Evolutionary conservation across 1,284 basidiomycete species (phyloP).

Genomic region (Chalciporus sp.): DNA sequence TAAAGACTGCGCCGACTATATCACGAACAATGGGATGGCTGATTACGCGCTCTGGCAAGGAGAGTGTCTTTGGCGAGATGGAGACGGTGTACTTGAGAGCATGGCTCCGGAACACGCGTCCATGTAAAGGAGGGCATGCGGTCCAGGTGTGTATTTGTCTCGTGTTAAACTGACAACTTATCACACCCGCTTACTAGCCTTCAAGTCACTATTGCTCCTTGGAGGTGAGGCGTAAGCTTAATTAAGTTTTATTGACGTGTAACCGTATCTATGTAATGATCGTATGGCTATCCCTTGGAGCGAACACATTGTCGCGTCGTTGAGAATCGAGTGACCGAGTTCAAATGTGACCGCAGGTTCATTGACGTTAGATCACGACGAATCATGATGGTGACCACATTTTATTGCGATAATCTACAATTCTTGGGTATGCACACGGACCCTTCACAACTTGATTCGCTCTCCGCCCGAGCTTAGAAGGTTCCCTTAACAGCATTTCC

Average conservation of each 20-base stretch:
- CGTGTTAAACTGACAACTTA: neutral
- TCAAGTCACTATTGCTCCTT: neutral
- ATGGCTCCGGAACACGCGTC: conserved; percentile 23
- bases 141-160: neutral
- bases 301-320: too few species aligned
- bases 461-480: conserved; percentile 11
- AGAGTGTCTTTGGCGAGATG: conserved; percentile 36
- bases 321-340: too few species aligned
- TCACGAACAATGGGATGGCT: conserved; percentile 39
- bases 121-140: conserved; percentile 12
- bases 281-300: neutral
- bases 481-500: conserved; percentile 31
- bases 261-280: neutral
- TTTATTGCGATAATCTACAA: too few species aligned
- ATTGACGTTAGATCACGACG: neutral
- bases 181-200: too few species aligned
- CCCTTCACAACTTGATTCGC: neutral
- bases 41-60: conserved; percentile 34
- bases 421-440: neutral
- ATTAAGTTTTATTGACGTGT: neutral
- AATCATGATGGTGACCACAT: neutral
- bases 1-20: conserved; percentile 50
- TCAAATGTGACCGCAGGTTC: too few species aligned
- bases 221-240: neutral
- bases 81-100: conserved; percentile 25